phyloP scores from a whole-genome alignment of 306 rosid genomes.

The Alnus glutinosa region DNA sequence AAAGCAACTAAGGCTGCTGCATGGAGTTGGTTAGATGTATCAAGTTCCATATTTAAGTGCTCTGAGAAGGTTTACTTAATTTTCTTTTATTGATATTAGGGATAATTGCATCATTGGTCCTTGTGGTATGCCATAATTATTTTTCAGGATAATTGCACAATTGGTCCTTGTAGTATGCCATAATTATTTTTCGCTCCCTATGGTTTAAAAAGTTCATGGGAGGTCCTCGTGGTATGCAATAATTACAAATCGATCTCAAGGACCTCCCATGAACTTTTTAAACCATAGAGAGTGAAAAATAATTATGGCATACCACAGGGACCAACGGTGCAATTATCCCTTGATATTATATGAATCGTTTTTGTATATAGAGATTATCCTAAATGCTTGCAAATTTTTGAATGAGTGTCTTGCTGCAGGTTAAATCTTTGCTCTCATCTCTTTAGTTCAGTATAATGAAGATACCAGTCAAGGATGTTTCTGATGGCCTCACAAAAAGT shows the following conservation, averaged over 20 bases:
- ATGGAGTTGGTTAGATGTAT: constrained; percentile 80
- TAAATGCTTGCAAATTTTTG: constrained; percentile 15
- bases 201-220: too few species aligned
- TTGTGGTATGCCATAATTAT: too few species aligned
- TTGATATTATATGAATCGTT: background rate
- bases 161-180: too few species aligned
- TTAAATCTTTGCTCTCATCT: constrained; percentile 65
- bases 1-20: constrained; percentile 42
- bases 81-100: constrained; percentile 14
- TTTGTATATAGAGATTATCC: constrained; percentile 23
- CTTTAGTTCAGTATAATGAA: constrained; percentile 63
- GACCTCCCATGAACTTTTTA: too few species aligned
- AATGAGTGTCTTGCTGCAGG: constrained; percentile 46
- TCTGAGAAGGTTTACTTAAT: constrained; percentile 67
- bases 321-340: too few species aligned
- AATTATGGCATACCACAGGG: too few species aligned
- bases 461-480: constrained; percentile 73
- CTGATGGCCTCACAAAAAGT: constrained; percentile 70
- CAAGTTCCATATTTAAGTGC: constrained; percentile 57
- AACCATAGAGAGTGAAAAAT: too few species aligned
- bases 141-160: too few species aligned
- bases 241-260: too few species aligned
- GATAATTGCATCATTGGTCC: too few species aligned
- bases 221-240: too few species aligned
- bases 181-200: too few species aligned